These are phyloP conservation scores for Lizonia empirigonia DNA, from an alignment of 2,329 filamentous ascomycete species.

Conservation along the genomic window DNA sequence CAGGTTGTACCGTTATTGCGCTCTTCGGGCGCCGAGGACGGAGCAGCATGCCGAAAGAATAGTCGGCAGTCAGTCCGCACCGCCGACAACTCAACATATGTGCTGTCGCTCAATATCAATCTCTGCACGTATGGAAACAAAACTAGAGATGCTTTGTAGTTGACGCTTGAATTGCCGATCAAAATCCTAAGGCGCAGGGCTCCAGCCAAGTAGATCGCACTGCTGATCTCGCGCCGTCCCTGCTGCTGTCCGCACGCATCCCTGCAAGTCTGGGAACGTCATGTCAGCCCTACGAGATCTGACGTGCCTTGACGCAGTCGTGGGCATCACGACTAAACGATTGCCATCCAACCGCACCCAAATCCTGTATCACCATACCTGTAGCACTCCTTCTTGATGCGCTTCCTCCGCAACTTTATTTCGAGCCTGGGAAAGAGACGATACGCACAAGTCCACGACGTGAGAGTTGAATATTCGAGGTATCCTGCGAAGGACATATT, in stretches of 20 bases:
- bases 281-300: constrained; percentile 17
- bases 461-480: constrained; percentile 19
- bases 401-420: constrained; percentile 19
- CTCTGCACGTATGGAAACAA: background rate
- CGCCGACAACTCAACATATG: background rate
- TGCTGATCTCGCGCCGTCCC: constrained; percentile 7
- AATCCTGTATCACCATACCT: background rate
- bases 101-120: background rate
- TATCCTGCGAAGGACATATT: constrained; percentile 14
- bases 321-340: constrained; percentile 15
- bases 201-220: constrained; percentile 4
- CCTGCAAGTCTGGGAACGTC: constrained; percentile 5
- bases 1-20: too few relatives aligned
- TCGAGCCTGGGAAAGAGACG: constrained; percentile 18
- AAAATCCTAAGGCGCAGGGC: background rate
- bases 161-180: background rate
- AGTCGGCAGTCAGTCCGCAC: background rate
- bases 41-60: constrained; percentile 5
- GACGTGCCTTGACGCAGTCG: constrained; percentile 18
- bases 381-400: constrained; percentile 15
- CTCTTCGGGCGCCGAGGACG: constrained; percentile 9
- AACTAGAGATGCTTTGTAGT: background rate
- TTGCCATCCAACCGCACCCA: background rate
- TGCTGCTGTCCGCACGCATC: constrained; percentile 7
- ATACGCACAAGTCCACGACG: constrained; percentile 42